Base-by-base conservation (phyloP, 305 asterid genomes). In the Solanum hybrid region DNA sequence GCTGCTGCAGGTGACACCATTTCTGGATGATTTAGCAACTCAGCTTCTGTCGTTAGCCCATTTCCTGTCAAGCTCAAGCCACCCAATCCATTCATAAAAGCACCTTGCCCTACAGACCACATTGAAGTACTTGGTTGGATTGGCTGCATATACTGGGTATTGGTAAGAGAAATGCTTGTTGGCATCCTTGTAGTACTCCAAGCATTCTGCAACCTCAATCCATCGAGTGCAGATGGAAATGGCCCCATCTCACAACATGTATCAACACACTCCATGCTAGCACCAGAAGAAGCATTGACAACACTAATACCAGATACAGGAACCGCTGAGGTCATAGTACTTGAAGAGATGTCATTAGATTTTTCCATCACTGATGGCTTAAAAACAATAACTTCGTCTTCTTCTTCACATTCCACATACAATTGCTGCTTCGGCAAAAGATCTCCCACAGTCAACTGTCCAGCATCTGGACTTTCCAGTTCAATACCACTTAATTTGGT, bases 321-420 rank as follows among this genome's bases (percentile, higher is more conserved):
- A 78, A 88, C 87, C 34, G 91, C 93, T 8, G 95, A 89, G 56
- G 95, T 82, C 87, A 92, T 60, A 88, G 87, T 71, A 71, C 91
- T 93, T 75, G 93, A 90, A 86, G 93, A 89, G 51, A 92, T 81
- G 10, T 93, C 95, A 69, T 94, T 95, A 15, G 87, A 71, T 93
- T 94, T 97, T 90, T 96, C 99, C 81, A 88, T 85, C 29, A 91
- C 89, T 13, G 94, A 89, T 7, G 99, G 99, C 95, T 95, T 95
- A 90, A 97, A 97, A 85, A 97, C 92, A 72, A 97, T 97, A 90
- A 94, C 99, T 92, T 97, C 99, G 14, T 96, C 99, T 87, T 97
- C 99, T 38, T 96, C 99, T 87, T 97, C 98, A 56, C 89, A 93
- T 82, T 94, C 98, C 85, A 90, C 76, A 24, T 79, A 90, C 76